phyloP scores from a whole-genome alignment of 495 filamentous ascomycete genomes.

The Pseudomonodictys pantanalensis region DNA sequence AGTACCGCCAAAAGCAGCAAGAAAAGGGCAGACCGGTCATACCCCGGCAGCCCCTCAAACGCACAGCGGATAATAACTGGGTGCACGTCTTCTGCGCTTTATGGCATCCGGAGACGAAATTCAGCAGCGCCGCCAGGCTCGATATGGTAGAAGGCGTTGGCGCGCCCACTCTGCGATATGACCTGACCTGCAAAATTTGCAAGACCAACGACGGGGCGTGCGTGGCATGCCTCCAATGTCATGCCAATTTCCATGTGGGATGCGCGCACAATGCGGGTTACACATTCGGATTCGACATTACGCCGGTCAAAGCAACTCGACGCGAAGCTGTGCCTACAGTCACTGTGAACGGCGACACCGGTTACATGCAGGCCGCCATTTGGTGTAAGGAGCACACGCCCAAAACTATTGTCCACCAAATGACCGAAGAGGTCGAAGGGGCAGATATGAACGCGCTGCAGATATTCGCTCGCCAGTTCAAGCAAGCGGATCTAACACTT shows the following conservation, averaged over 20 bases:
- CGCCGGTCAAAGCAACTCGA: constrained; percentile 81
- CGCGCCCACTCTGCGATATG: constrained; percentile 67
- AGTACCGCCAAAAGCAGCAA: constrained; percentile 78
- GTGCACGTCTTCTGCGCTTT: constrained; percentile 93
- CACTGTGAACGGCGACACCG: constrained; percentile 72
- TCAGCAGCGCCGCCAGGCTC: constrained; percentile 74
- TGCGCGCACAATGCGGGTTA: constrained; percentile 86
- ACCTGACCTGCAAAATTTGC: constrained; percentile 82
- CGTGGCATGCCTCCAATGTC: constrained; percentile 78
- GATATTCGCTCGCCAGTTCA: constrained; percentile 80
- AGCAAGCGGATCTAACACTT: constrained; percentile 85
- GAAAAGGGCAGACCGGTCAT: constrained; percentile 73
- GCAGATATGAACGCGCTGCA: constrained; percentile 72
- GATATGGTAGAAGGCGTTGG: constrained; percentile 83
- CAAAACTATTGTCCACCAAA: constrained; percentile 68
- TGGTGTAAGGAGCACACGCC: constrained; percentile 86
- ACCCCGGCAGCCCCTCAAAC: constrained; percentile 88
- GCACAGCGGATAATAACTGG: constrained; percentile 94
- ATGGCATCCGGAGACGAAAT: constrained; percentile 89
- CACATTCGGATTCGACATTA: constrained; percentile 82
- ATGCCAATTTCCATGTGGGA: constrained; percentile 76
- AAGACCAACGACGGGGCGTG: constrained; percentile 71
- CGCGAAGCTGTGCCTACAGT: constrained; percentile 68
- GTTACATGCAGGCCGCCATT: constrained; percentile 70
- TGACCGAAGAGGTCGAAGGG: constrained; percentile 68